Evolutionary conservation across 2,329 filamentous ascomycete genomes (phyloP).

Genomic region (Hymenoscyphus fructigenus): DNA sequence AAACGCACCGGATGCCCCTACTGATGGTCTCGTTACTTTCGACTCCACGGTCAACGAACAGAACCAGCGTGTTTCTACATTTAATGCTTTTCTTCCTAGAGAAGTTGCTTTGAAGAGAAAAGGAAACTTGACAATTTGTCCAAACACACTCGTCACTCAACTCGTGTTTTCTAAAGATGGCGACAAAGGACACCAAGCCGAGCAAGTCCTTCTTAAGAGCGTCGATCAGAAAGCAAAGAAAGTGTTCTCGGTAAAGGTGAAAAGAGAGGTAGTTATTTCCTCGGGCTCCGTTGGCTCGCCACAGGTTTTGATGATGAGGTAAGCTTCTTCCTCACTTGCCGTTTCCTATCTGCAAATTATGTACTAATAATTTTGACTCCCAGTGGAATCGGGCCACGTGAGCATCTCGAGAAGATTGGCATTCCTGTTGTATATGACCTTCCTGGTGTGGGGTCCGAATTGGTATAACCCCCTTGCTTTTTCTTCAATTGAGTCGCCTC

Average conservation of each 20-base stretch:
- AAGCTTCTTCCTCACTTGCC: not conserved
- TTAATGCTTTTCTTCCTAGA: not conserved
- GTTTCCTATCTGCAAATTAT: not conserved
- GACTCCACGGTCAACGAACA: not conserved
- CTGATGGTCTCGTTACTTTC: not conserved
- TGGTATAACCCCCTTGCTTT: not conserved
- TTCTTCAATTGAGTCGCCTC: not conserved
- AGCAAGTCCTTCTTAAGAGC: not conserved
- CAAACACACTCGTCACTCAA: not conserved
- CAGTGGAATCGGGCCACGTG: not conserved
- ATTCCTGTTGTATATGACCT: not conserved
- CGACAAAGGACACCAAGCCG: not conserved
- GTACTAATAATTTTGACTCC: not conserved
- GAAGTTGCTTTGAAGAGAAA: conserved; percentile 1
- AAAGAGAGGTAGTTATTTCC: conserved; percentile 14
- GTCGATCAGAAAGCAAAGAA: not conserved
- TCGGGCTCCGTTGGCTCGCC: conserved; percentile 13
- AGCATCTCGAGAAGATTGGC: not conserved
- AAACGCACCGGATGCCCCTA: not conserved
- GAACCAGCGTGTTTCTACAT: not conserved
- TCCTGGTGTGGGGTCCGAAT: not conserved
- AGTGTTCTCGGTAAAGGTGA: not conserved
- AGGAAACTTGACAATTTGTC: not conserved
- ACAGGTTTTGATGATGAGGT: conserved; percentile 17
- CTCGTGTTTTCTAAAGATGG: not conserved